Base-by-base conservation (phyloP, 768 basidiomycete genomes). In the Rhizopogon vulgaris region DNA sequence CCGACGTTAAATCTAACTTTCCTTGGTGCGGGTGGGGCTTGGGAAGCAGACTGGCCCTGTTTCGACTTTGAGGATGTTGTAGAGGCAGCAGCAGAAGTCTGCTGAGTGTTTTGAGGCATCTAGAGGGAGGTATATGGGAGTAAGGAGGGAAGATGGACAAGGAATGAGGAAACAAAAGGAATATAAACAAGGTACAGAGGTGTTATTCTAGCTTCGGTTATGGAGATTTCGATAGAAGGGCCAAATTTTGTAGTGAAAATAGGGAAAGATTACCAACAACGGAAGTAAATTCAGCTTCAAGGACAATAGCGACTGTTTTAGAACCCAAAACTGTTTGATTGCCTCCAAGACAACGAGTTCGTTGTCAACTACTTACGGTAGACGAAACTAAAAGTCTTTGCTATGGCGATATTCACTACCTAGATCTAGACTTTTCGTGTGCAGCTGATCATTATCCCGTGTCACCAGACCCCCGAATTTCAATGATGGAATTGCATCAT, bases 1-100 rank as follows among this genome's bases (percentile, higher is more conserved):
- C 89, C 89, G 60, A 91, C 89, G 72, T 91, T 91, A 76, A 91
- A 91, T 55, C 89, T 82, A 45, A 91, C 89, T 76, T 90, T 91
- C 61, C 89, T 78, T 18, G 89, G 87, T 12, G 86, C 79, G 39
- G 78, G 60, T 28, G 70, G 69, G 15, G 73, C 71, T 54, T 77
- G 76, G 3, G 77, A 71, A 18, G 74, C 58, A 1, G 71, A 69
- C 57, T 77, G 73, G n/a, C 66, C 53, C 18, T 78, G 75, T 66
- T 78, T 78, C n/a, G 76, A 63, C 48, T 70, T 71, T 32, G 67
- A 57, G 25, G 61, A 55, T 11, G 64, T 54, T 42, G 58, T 49
- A 22, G 60, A 56, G 9, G 32, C 39, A 27, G 64, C 38, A 17
- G 64, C 38, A 17, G 59, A 14, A 11, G 54, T 51, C 48, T 55